Evolutionary conservation across 2,329 filamentous ascomycete species (phyloP).

Genomic region (Cadophora luteo-olivacea): DNA sequence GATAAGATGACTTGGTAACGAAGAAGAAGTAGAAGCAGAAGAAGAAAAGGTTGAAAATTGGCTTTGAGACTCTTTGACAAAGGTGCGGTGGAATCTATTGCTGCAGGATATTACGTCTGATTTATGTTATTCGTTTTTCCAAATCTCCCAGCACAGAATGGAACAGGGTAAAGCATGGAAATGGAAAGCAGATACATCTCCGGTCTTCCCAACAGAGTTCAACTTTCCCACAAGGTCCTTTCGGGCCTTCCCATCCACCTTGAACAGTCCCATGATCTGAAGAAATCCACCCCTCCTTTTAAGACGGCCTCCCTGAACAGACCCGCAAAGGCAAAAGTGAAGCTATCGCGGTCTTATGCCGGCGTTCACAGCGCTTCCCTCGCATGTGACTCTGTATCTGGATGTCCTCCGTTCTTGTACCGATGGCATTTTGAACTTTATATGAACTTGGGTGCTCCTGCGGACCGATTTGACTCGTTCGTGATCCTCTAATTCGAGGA

Average conservation of each 20-base stretch:
- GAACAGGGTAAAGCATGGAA: background rate
- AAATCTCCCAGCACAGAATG: background rate
- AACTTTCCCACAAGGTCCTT: background rate
- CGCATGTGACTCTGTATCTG: too few species aligned
- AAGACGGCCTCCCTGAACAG: too few species aligned
- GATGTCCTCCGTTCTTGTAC: background rate
- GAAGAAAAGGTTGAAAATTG: background rate
- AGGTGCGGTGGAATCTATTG: background rate
- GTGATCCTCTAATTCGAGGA: background rate
- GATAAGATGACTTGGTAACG: background rate
- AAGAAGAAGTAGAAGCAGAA: background rate
- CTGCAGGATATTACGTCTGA: background rate
- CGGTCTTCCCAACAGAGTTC: background rate
- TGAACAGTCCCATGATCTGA: background rate
- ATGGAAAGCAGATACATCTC: background rate
- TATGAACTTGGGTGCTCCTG: background rate
- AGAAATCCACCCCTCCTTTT: background rate
- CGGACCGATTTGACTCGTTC: background rate
- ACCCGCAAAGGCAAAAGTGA: background rate
- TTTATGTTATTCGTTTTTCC: background rate
- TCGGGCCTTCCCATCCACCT: background rate
- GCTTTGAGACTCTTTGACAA: background rate
- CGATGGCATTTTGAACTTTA: background rate
- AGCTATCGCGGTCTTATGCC: constrained; percentile 1
- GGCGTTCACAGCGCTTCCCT: too few species aligned